A percentile compares a stretch with the other conserved stretches of the same genome.
Conservation (phyloP, 148 eudicot species). For the Nepenthes mirabilis region DNA sequence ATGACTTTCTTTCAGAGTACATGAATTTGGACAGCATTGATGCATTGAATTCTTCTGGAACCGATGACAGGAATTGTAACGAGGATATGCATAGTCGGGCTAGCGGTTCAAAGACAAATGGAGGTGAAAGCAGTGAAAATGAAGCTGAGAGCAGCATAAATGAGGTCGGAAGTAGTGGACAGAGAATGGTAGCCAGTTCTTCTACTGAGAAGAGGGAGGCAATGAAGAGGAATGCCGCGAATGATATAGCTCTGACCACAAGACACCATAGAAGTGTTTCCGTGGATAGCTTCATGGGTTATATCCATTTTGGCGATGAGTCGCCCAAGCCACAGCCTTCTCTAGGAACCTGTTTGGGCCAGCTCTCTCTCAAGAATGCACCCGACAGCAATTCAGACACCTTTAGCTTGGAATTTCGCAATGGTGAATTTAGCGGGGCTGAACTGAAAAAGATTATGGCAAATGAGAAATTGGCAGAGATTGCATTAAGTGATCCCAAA, state of each 20-base stretch:
- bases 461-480: constrained; percentile 38
- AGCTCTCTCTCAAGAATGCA: constrained; percentile 22
- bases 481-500: constrained; percentile 40
- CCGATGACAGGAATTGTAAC: constrained; percentile 17
- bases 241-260: constrained; percentile 16
- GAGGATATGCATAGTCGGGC: constrained; percentile 30
- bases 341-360: constrained; percentile 18
- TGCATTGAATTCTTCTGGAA: constrained; percentile 23
- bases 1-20: constrained; percentile 20
- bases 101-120: constrained; percentile 30
- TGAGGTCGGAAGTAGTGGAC: constrained; percentile 8
- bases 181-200: constrained; percentile 9
- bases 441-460: constrained; percentile 45
- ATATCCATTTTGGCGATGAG: constrained; percentile 23
- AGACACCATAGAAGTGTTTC: constrained; percentile 41
- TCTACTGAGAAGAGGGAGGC: constrained; percentile 10
- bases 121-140: constrained; percentile 35
- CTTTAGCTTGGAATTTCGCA: constrained; percentile 31
- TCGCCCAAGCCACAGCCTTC: constrained; percentile 24
- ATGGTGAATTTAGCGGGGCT: constrained; percentile 27
- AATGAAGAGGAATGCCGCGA: constrained; percentile 18
- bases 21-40: constrained; percentile 36
- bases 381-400: constrained; percentile 19
- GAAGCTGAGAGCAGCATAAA: constrained; percentile 31
- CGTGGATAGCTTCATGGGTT: constrained; percentile 45